phyloP scores from a whole-genome alignment of 176 grass and related monocot species.

The Tillandsia leiboldiana region DNA sequence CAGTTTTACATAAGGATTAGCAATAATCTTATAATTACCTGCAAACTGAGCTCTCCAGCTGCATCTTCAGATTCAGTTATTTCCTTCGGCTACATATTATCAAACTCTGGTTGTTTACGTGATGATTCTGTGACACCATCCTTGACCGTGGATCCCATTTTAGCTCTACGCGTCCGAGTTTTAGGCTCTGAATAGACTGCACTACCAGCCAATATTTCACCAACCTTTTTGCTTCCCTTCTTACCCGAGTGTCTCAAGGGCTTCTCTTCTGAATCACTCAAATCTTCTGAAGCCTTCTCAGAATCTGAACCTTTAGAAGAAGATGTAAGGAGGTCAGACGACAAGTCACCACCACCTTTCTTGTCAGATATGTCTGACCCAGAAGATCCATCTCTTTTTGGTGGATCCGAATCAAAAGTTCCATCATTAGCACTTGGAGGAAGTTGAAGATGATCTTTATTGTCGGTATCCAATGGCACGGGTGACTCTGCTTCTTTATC shows the following conservation, averaged over 20 bases:
- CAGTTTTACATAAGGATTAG: no score
- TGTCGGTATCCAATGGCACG: not conserved
- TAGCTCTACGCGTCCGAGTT: no score
- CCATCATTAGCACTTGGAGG: slow-evolving; percentile 14
- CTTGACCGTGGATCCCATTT: slow-evolving; percentile 1
- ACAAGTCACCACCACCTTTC: slow-evolving; percentile 20
- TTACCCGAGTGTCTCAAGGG: slow-evolving; percentile 22
- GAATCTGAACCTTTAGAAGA: slow-evolving; percentile 13
- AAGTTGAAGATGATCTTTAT: not conserved
- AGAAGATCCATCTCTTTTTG: slow-evolving; percentile 24
- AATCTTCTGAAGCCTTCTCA: slow-evolving; percentile 27
- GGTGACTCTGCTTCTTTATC: not conserved
- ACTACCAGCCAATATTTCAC: no score
- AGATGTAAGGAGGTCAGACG: not conserved
- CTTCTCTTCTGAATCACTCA: slow-evolving; percentile 36
- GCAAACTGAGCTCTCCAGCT: slow-evolving; percentile 30
- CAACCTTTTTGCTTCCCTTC: slow-evolving; percentile 12
- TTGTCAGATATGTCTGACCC: slow-evolving; percentile 29
- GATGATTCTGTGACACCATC: slow-evolving; percentile 23
- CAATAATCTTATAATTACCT: slow-evolving; percentile 7
- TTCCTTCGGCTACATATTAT: slow-evolving; percentile 27
- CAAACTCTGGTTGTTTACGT: slow-evolving; percentile 25
- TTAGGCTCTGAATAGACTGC: no score
- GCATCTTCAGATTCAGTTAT: slow-evolving; percentile 16
- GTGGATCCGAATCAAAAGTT: slow-evolving; percentile 17